These are phyloP conservation scores for Condylostoma magnum DNA, from an alignment of 169 alveolate genomes.

Conservation along the genomic window DNA sequence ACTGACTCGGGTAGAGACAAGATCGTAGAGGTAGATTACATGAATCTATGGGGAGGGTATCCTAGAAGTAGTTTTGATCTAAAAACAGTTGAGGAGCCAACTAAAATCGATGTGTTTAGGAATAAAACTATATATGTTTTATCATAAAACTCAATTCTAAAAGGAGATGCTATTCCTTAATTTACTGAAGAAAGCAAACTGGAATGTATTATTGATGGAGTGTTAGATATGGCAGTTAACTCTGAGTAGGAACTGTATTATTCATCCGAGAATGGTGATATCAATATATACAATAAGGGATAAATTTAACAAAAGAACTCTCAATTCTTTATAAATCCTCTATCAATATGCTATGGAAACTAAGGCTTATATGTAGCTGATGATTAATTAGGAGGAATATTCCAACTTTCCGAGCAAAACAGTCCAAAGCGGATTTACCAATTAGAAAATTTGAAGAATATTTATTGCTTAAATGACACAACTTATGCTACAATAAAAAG, in stretches of 20 bases:
- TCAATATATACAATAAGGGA: background rate
- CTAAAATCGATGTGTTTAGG: background rate
- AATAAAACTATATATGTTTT: background rate
- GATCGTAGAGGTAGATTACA: slow-evolving; percentile 1
- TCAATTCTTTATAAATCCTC: background rate
- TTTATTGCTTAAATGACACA: no score
- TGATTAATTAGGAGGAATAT: slow-evolving; percentile 8
- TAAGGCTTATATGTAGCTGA: background rate
- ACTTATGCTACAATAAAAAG: no score
- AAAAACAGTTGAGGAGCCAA: background rate
- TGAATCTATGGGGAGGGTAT: slow-evolving; percentile 4
- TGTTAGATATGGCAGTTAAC: background rate
- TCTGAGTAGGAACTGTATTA: background rate
- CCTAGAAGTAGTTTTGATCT: background rate
- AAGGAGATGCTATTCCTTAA: background rate
- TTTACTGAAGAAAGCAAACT: background rate
- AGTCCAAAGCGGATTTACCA: no score
- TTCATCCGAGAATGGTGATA: slow-evolving; percentile 13
- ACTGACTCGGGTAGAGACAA: background rate
- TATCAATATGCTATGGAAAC: slow-evolving; percentile 18
- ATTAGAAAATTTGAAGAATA: no score
- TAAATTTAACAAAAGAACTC: background rate
- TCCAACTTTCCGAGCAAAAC: background rate
- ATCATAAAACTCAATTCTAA: background rate
- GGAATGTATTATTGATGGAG: background rate